phyloP scores from a whole-genome alignment of 2,329 filamentous ascomycete species.

The Ustilaginoidea virens region DNA sequence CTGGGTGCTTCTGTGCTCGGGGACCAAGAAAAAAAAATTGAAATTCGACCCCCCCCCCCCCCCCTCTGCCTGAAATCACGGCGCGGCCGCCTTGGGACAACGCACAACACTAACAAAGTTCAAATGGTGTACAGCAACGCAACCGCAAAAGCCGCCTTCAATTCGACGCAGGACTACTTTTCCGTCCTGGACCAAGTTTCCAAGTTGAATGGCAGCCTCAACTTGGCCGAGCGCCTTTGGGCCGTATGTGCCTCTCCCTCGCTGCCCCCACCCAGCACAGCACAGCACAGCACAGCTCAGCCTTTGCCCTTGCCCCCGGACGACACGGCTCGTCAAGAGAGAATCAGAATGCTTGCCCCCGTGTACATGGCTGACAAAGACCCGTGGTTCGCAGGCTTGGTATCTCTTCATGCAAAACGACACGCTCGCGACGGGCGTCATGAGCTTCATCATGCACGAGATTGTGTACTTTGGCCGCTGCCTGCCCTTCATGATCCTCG shows the following conservation, averaged over 20 bases:
- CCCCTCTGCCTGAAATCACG: no score
- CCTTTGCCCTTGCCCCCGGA: no score
- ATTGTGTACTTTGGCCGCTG: conserved; percentile 83
- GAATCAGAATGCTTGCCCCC: not conserved
- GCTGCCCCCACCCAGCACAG: no score
- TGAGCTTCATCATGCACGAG: conserved; percentile 96
- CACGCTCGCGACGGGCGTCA: conserved; percentile 85
- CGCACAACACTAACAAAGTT: conserved; percentile 2
- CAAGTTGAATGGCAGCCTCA: conserved; percentile 73
- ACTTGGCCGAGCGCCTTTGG: conserved; percentile 78
- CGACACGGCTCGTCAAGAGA: not conserved
- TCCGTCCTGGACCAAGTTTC: conserved; percentile 46
- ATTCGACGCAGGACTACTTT: conserved; percentile 35
- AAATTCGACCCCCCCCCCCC: no score
- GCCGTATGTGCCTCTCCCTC: conserved; percentile 37
- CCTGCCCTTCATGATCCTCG: conserved; percentile 86
- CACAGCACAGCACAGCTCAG: no score
- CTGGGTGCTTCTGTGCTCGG: conserved; percentile 5
- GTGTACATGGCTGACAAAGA: conserved; percentile 3
- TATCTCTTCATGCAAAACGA: conserved; percentile 98
- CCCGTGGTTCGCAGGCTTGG: conserved; percentile 48
- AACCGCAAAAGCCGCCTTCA: conserved; percentile 31
- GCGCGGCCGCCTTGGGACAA: no score
- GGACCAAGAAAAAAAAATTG: no score
- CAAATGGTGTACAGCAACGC: conserved; percentile 32